Evolutionary conservation across 176 grass and related monocot species (phyloP), one percentile per base, ranked within the genome.

Genomic region (Melocanna baccifera): DNA sequence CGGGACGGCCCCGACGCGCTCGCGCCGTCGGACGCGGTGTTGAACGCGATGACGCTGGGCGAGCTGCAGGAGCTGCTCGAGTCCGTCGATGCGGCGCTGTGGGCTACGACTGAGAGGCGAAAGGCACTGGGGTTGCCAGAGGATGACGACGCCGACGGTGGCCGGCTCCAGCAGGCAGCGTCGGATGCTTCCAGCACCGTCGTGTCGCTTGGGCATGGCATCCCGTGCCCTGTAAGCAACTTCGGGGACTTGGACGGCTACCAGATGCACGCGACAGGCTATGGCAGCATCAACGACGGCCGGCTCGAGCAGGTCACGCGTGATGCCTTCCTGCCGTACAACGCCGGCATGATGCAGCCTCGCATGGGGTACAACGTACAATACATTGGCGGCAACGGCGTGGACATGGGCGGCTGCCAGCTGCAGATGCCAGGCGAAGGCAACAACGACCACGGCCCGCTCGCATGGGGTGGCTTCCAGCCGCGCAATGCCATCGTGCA

Each of bases 51-150:
- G 83, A 25, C 74, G 26, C 15, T 30, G 46, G 55, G 57, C 7
- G 46, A 77, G 72, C 26, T 86, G 53, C 64, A 23, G 8, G 51
- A 4, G 65, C 5, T 78, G 57, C 84, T 90, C 84, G 46, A 0
- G 14, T 71, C 47, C 79, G 20, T 90, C 57, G 84, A 90, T 58
- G 66, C 22, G 0, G 57, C 47, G 72, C 4, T 86, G 64, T 19
- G 29, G 10, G 71, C 88, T 22, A 36, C 71, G 53, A 65, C 9
- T 2, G 29, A 23, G 58, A 78, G 88, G 59, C 36, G 39, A 58
- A 70, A 46, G 57, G 16, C 15, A 73, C 50, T 83, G 14, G 69
- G 42, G 43, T 1, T 86, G 46, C 26, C 57, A 12, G 55, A 11
- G 14, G 73, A 30, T 6, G 65, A 2, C 58, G 57, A 4, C 29